Conservation (phyloP, 2,329 filamentous ascomycete species). For the Zarea fungicola region DNA sequence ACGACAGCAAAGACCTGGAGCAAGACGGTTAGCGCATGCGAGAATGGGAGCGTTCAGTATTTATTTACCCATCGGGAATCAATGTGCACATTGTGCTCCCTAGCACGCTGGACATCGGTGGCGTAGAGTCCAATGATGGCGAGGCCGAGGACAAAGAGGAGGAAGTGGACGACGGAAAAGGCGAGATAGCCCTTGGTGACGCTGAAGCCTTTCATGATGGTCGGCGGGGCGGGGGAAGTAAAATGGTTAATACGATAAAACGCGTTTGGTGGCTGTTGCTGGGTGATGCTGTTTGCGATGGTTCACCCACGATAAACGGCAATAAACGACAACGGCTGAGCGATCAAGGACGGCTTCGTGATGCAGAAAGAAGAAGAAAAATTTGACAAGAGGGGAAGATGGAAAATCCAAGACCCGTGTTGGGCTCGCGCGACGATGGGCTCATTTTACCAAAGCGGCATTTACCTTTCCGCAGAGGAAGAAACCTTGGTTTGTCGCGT, state of each 20-base stretch:
- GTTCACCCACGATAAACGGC: not conserved
- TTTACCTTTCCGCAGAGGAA: too few relatives aligned
- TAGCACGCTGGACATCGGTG: slow-evolving; percentile 55
- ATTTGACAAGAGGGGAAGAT: not conserved
- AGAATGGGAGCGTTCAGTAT: not conserved
- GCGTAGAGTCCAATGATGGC: slow-evolving; percentile 77
- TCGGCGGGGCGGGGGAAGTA: too few relatives aligned
- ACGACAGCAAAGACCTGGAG: slow-evolving; percentile 65
- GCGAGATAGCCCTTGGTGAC: slow-evolving; percentile 44
- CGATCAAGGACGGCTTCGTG: too few relatives aligned
- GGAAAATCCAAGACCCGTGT: too few relatives aligned
- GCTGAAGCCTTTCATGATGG: slow-evolving; percentile 41
- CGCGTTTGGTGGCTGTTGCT: not conserved
- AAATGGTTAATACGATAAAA: too few relatives aligned
- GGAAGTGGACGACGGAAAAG: slow-evolving; percentile 62
- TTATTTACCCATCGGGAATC: slow-evolving; percentile 64
- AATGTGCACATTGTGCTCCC: slow-evolving; percentile 42
- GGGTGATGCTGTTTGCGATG: not conserved
- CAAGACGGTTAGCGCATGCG: too few relatives aligned
- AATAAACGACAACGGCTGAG: too few relatives aligned
- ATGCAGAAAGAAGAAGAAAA: not conserved
- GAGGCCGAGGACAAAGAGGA: slow-evolving; percentile 71
- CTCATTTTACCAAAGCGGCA: not conserved
- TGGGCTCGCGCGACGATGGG: too few relatives aligned
- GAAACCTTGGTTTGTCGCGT: slow-evolving; percentile 4